phyloP scores from a whole-genome alignment of 2,329 filamentous ascomycete species.

The Colletotrichum viniferum region DNA sequence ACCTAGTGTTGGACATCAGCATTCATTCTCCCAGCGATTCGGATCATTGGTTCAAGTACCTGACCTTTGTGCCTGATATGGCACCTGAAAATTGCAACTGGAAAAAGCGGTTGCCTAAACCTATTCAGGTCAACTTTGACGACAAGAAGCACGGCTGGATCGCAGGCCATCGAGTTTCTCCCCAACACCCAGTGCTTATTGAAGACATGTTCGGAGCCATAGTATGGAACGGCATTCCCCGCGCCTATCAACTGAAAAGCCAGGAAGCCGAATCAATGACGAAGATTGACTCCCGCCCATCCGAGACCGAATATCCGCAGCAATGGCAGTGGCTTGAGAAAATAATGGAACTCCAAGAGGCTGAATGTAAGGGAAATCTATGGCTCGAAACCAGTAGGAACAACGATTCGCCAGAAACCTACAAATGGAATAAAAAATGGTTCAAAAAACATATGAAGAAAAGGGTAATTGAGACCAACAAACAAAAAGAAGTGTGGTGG shows the following conservation, averaged over 20 bases:
- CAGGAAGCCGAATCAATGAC: neutral
- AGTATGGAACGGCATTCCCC: neutral
- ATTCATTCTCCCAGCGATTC: neutral
- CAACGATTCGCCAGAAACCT: neutral
- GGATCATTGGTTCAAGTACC: neutral
- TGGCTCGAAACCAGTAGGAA: neutral
- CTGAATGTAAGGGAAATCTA: neutral
- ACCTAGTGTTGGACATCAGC: neutral
- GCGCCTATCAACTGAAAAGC: neutral
- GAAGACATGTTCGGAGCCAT: neutral
- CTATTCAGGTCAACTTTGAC: neutral
- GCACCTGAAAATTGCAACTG: neutral
- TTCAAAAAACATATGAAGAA: neutral
- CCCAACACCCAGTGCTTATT: neutral
- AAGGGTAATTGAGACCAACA: neutral
- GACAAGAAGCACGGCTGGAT: neutral
- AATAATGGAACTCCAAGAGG: neutral
- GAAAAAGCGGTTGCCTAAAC: neutral
- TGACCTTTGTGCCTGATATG: neutral
- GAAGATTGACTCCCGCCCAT: fast-evolving
- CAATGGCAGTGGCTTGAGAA: too few species aligned
- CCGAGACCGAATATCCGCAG: neutral
- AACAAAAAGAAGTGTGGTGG: neutral
- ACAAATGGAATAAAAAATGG: neutral
- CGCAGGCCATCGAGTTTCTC: neutral